These are phyloP conservation scores for Pyrenophora seminiperda DNA, from an alignment of 2,329 filamentous ascomycete genomes.

Conservation along the genomic window DNA sequence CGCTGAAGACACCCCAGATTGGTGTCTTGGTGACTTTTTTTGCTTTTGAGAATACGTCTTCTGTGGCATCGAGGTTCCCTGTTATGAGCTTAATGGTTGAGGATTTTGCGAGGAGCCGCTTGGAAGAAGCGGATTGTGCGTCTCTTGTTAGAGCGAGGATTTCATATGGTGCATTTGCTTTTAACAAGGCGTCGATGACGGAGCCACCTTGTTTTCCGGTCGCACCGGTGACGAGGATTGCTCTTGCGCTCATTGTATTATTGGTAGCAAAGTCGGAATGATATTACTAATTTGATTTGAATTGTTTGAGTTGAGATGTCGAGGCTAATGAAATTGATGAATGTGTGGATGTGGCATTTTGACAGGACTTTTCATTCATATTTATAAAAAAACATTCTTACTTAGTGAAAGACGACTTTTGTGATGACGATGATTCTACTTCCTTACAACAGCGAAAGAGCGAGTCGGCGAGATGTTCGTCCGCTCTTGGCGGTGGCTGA, in stretches of 20 bases:
- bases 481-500: conserved; percentile 1
- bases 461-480: conserved; percentile 2
- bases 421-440: not conserved
- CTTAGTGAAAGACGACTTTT: too few species aligned
- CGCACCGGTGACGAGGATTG: conserved; percentile 50
- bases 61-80: conserved; percentile 59
- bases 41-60: conserved; percentile 57
- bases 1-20: conserved; percentile 44
- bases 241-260: conserved; percentile 11
- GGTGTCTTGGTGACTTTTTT: conserved; percentile 34
- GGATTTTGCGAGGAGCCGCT: conserved; percentile 54
- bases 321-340: too few species aligned
- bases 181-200: conserved; percentile 48
- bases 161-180: conserved; percentile 47
- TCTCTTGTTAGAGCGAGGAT: conserved; percentile 65
- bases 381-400: not conserved
- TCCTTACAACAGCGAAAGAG: not conserved
- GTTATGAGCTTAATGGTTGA: conserved; percentile 59
- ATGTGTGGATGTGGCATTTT: not conserved
- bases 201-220: conserved; percentile 55
- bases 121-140: conserved; percentile 54
- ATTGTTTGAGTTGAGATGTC: not conserved
- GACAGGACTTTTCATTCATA: not conserved
- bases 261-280: not conserved
- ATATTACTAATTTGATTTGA: not conserved